Evolutionary conservation across 345 rosid genomes (phyloP), one percentile per base, ranked within the genome.

Genomic region (Anastatica hierochuntica): DNA sequence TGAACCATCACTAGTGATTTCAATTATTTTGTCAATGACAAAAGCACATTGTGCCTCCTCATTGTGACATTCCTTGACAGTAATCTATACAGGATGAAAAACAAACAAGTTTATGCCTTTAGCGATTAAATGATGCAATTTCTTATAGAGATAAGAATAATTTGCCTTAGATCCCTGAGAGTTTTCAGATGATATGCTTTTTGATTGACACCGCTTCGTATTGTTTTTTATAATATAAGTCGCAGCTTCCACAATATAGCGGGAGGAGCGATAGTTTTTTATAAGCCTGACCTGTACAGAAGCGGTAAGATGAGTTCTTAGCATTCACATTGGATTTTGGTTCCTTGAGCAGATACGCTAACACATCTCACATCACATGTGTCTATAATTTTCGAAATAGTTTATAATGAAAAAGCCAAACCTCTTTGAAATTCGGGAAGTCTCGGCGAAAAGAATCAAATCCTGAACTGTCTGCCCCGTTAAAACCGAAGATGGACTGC

Each of bases 401-500:
- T 47, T 16, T 21, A 9, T n/a, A 8, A 12, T 17, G 9, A 21
- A 57, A 24, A 62, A 50, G 39, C 35, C 52, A 61, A 40, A 90
- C 94, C 97, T 82, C 97, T 77, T 77, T 90, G 68, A 74, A 64
- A 44, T 76, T 73, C 31, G 79, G 77, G 76, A 86, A 90, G 72
- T 86, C 89, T 67, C 59, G 76, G 47, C 87, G 85, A 75, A 90
- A 90, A 51, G 90, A 86, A 74, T 80, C 79, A 76, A 90, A 90
- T 61, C 97, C 96, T 36, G 87, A 86, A 58, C 71, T 69, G 48
- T 90, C 88, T 8, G 96, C 96, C 69, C 96, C 97, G 50, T 84
- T 90, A 74, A 90, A 90, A 70, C 97, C 76, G 59, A 90, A 90
- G 59, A 86, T 90, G 43, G 97, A 82, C 96, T 90, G 87, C 73